These are phyloP conservation scores for Xylaria sp. DNA, from an alignment of 2,329 filamentous ascomycete genomes.

Conservation along the genomic window DNA sequence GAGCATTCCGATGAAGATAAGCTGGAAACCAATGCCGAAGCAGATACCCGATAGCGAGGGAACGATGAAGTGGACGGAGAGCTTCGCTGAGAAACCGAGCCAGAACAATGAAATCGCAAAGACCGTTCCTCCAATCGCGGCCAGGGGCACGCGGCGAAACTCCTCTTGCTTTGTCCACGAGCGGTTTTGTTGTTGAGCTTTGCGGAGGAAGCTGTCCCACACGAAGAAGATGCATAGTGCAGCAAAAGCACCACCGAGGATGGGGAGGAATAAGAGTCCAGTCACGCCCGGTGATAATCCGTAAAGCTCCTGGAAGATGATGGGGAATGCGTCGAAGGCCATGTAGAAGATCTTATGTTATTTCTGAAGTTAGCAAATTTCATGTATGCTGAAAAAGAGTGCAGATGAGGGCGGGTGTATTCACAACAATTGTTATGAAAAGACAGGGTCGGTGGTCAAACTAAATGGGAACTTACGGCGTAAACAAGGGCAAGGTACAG, in stretches of 20 bases:
- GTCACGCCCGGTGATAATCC: constrained; percentile 57
- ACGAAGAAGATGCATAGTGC: constrained; percentile 56
- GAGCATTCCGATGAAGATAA: constrained; percentile 57
- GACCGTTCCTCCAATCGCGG: constrained; percentile 63
- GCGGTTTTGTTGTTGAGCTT: constrained; percentile 44
- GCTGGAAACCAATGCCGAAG: constrained; percentile 57
- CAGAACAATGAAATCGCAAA: constrained; percentile 53
- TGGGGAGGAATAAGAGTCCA: constrained; percentile 63
- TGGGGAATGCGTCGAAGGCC: constrained; percentile 69
- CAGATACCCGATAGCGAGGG: constrained; percentile 56
- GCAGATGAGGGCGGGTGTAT: background rate
- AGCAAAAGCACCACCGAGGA: constrained; percentile 57
- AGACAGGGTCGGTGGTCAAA: background rate
- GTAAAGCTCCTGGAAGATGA: constrained; percentile 62
- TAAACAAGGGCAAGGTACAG: constrained; percentile 68
- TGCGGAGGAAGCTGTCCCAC: constrained; percentile 57
- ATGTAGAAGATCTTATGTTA: constrained; percentile 52
- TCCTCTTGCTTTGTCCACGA: constrained; percentile 60
- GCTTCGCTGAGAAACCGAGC: constrained; percentile 54
- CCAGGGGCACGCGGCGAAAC: constrained; percentile 64
- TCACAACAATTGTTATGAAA: background rate
- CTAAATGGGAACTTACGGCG: constrained; percentile 28
- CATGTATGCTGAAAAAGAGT: background rate
- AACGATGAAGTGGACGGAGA: constrained; percentile 45
- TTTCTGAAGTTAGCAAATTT: background rate